Evolutionary conservation across 2,329 filamentous ascomycete species (phyloP), one percentile per base, ranked within the genome.

Genomic region (Talaromyces sp.): DNA sequence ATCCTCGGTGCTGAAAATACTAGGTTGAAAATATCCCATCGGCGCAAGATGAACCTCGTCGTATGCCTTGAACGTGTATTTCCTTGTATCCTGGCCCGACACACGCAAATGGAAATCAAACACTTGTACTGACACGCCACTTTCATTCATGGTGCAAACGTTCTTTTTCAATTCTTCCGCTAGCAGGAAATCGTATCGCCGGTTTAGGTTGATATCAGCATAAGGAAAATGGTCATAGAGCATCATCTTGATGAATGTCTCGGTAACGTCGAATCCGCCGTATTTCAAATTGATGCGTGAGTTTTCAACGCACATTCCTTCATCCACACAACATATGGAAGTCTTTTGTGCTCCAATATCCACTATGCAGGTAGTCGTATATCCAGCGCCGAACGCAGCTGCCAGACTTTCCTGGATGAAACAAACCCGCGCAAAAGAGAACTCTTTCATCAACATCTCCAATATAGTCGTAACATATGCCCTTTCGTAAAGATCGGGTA

Each of bases 281-380:
- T 90, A 96, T 76, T 99, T 98, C 69, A 99, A 81, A 75, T 98
- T 98, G 74, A 99, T 87, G 16, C 95, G 88, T 16, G 95, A 99
- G 74, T 97, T 94, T 69, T 98, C 95, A 31, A 97, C 86, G 73
- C 92, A 93, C 79, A 99, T 90, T 1, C 95, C 95, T 76, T 99
- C 95, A 72, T 99, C 95, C 11, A 99, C 93, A 70, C 95, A 99
- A 68, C 93, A 94, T 37, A 99, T 90, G 0, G 95, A 96, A 1
- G 95, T 98, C 84, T 99, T 99, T 75, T 98, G 93, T 0, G 95
- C 94, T 13, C 95, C 95, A 64, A 99, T 90, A 75, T 99, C 95
- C 11, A 99, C 93, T 64, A 99, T 93, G 71, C 95, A 99, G 22
- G 92, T 91, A 68, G 91, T 92, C 0, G 93, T 96, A 73, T 96